These are phyloP conservation scores for Vitellaria paradoxa DNA, from an alignment of 179 eudicot species.

Conservation along the genomic window DNA sequence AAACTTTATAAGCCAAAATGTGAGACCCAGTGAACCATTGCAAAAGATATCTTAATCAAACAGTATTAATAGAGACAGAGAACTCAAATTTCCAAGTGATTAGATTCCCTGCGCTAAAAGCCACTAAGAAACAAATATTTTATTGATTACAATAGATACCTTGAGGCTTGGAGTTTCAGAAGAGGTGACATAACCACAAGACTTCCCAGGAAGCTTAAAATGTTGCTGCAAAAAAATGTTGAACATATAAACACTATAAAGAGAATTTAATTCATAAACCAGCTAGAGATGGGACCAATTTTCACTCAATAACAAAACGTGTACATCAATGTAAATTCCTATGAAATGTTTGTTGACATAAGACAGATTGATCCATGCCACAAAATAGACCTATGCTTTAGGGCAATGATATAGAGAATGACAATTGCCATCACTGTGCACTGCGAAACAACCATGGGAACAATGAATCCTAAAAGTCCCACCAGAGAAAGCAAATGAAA, in stretches of 20 bases:
- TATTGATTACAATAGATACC: slow-evolving; percentile 21
- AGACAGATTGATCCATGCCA: neutral
- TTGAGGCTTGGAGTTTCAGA: slow-evolving; percentile 13
- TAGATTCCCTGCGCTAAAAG: neutral
- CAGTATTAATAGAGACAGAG: neutral
- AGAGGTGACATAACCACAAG: slow-evolving; percentile 14
- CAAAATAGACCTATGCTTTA: neutral
- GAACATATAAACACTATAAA: neutral
- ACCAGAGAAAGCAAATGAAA: neutral
- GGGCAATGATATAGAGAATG: too few relatives aligned
- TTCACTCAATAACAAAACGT: neutral
- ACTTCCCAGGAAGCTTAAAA: slow-evolving; percentile 15
- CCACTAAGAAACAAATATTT: neutral
- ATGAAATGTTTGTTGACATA: neutral
- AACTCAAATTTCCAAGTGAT: neutral
- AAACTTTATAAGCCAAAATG: slow-evolving; percentile 4
- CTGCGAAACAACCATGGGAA: neutral
- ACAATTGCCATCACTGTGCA: neutral
- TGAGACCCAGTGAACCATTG: neutral
- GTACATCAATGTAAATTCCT: neutral
- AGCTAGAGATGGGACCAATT: neutral
- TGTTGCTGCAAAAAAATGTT: slow-evolving; percentile 18
- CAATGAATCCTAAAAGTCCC: neutral
- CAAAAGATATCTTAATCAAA: neutral
- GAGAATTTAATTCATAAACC: neutral